These are phyloP conservation scores for Moricandia moricandioides DNA, from an alignment of 345 rosid genomes.

Conservation along the genomic window DNA sequence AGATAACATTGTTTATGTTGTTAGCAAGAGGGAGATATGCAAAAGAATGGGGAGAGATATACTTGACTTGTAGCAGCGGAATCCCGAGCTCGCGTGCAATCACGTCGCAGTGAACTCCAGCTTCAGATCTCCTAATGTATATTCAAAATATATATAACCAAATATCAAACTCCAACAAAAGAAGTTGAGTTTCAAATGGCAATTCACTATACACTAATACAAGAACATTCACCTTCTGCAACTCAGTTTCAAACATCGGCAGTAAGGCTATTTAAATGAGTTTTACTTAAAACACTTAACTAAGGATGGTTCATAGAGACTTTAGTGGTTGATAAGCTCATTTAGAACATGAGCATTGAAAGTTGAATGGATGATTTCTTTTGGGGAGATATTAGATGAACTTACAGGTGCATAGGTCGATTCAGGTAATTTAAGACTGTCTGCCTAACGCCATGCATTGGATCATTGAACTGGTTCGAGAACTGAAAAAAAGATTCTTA, in stretches of 20 bases:
- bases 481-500: slow-evolving; percentile 39
- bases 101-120: slow-evolving; percentile 57
- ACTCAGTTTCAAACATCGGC: background rate
- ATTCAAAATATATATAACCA: slow-evolving; percentile 2
- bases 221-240: background rate
- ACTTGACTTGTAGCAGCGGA: slow-evolving; percentile 65
- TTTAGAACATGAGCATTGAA: background rate
- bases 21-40: background rate
- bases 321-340: background rate
- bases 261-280: background rate
- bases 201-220: background rate
- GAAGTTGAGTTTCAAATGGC: background rate
- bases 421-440: slow-evolving; percentile 54
- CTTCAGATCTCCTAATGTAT: slow-evolving; percentile 48
- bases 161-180: background rate
- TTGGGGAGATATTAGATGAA: slow-evolving; percentile 27
- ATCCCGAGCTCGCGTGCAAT: slow-evolving; percentile 60
- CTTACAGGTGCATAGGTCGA: slow-evolving; percentile 68
- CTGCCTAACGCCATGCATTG: slow-evolving; percentile 42
- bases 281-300: background rate
- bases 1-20: background rate
- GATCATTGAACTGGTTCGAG: slow-evolving; percentile 42
- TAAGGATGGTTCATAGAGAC: background rate
- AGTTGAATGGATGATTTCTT: background rate
- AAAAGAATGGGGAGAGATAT: slow-evolving; percentile 24